Base-by-base conservation (phyloP, 805 yeast genomes). In the Scheffersomyces coipomensis region DNA sequence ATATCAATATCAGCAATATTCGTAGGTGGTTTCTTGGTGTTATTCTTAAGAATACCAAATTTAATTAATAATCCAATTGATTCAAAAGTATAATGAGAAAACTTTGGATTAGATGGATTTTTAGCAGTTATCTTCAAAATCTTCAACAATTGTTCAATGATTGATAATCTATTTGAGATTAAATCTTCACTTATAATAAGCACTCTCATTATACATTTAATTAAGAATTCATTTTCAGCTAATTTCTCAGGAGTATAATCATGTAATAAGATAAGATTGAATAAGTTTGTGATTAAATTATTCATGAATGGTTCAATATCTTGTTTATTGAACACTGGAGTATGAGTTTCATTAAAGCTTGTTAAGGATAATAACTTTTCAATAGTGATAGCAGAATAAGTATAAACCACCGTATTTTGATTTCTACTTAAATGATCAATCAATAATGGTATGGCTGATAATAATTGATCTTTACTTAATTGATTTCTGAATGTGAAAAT, bases 61-160 rank as follows among this genome's bases (percentile, higher is more conserved):
- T 83, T 82, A 42, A 90, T 66, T 35, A 90, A 66, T 4, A 83
- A 83, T 19, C 93, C 91, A 42, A 93, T 72, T 7, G 95, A 75
- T 68, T 93, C 99, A 59, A 93, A 93, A 3, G 86, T 73, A 56
- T 82, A 95, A 62, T 93, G 99, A 5, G 89, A 78, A 55, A 93
- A 93, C 51, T 83, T 79, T 32, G 99, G 99, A 63, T 93, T 93
- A 4, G 98, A 87, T 5, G 99, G 99, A 54, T 93, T 93, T 51
- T 81, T 82, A 18, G 89, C 71, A 39, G 90, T 88, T 12, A 80
- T 77, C 12, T 71, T 73, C 35, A 90, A 71, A 34, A 93, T 85
- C 37, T 75, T 68, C 33, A 90, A 63, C 31, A 91, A 67, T 56
- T 90, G 90, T 24, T 75, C 71, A 26, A 88, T 66, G 19, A 76